Percentiles rank a stretch among this genome's conserved stretches.
Conservation (phyloP, 345 rosid genomes). For the Aquilaria sinensis region DNA sequence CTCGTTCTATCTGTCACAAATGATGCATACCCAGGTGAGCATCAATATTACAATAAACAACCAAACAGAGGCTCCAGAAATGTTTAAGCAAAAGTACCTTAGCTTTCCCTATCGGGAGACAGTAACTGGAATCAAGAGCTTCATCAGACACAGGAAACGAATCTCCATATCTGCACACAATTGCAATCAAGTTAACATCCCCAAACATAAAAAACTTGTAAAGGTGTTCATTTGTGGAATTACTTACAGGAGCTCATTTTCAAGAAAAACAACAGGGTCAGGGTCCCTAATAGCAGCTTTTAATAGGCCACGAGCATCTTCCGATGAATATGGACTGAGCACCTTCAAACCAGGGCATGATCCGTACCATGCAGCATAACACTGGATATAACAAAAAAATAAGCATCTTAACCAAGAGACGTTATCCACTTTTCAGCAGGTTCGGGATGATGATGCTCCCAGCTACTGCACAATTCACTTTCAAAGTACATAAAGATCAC, state of each 20-base stretch:
- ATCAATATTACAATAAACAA: neutral
- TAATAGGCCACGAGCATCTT: conserved; percentile 67
- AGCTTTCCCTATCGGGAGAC: conserved; percentile 70
- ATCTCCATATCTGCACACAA: conserved; percentile 56
- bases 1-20: conserved; percentile 52
- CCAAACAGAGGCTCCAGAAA: neutral
- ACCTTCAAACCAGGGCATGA: conserved; percentile 75
- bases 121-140: conserved; percentile 69
- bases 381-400: conserved; percentile 27
- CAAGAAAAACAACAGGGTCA: conserved; percentile 72
- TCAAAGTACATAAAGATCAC: neutral
- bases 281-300: conserved; percentile 83
- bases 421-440: neutral
- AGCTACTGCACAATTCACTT: too few species aligned
- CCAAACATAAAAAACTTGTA: neutral
- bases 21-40: conserved; percentile 5
- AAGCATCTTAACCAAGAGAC: neutral
- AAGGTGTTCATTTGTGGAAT: conserved; percentile 1
- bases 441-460: too few species aligned
- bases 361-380: conserved; percentile 71
- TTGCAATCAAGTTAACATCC: conserved; percentile 1
- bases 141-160: conserved; percentile 64
- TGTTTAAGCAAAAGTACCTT: conserved; percentile 34
- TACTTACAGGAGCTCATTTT: conserved; percentile 67
- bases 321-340: conserved; percentile 51